phyloP scores from a whole-genome alignment of 1,139 yeast genomes.

The Saccharomyces hybrid region DNA sequence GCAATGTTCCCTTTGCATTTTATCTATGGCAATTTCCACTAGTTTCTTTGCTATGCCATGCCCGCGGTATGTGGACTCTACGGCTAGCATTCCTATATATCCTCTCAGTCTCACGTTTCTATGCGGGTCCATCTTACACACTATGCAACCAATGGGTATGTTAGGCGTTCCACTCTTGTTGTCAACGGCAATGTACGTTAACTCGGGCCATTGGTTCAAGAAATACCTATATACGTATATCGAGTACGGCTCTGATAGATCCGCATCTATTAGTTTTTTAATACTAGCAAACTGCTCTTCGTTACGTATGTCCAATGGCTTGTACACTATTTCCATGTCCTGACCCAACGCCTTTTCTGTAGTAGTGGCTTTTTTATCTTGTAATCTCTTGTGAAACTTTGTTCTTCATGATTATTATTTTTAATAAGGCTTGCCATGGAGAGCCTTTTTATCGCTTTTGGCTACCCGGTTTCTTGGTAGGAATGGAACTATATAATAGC shows the following conservation, averaged over 20 bases:
- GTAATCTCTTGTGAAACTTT: background rate
- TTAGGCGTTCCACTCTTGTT: slow-evolving; percentile 21
- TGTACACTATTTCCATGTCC: slow-evolving; percentile 18
- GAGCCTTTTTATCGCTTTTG: background rate
- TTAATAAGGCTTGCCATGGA: background rate
- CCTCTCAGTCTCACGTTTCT: slow-evolving; percentile 68
- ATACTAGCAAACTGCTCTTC: slow-evolving; percentile 31
- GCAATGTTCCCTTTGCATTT: slow-evolving; percentile 54
- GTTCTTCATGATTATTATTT: background rate
- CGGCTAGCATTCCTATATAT: slow-evolving; percentile 93
- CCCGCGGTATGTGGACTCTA: slow-evolving; percentile 63
- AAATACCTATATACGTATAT: slow-evolving; percentile 65
- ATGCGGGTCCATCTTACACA: slow-evolving; percentile 79
- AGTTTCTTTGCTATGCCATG: slow-evolving; percentile 72
- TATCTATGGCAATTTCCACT: slow-evolving; percentile 55
- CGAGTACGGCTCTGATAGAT: slow-evolving; percentile 67
- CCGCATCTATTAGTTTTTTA: slow-evolving; percentile 45
- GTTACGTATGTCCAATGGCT: slow-evolving; percentile 23
- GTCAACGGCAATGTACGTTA: slow-evolving; percentile 45
- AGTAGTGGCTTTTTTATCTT: background rate
- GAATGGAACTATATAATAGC: background rate
- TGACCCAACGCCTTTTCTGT: background rate
- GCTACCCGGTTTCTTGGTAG: slow-evolving; percentile 1
- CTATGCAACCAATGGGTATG: slow-evolving; percentile 66
- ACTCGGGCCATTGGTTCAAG: slow-evolving; percentile 60